phyloP scores from a whole-genome alignment of 2,329 filamentous ascomycete genomes.

The Hymenoscyphus linearis region DNA sequence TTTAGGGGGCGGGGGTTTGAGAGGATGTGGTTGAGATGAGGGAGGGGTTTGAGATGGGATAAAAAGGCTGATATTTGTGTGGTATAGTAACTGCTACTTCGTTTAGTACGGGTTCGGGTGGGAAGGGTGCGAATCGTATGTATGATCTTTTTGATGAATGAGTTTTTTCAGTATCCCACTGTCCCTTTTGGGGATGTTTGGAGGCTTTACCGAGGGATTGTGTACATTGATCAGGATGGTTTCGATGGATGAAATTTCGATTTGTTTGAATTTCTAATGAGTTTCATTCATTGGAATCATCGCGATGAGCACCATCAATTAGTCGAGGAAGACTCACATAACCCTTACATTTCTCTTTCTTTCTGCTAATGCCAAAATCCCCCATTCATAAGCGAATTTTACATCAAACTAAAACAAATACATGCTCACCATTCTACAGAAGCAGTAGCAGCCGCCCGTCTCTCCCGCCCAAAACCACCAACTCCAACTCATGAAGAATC shows the following conservation, averaged over 20 bases:
- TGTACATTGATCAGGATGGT: neutral
- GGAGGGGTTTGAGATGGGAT: too few relatives aligned
- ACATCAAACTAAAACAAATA: neutral
- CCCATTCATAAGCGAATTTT: neutral
- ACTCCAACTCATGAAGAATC: slow-evolving; percentile 16
- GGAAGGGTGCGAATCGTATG: slow-evolving; percentile 87
- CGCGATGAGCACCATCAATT: neutral
- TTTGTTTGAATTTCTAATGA: too few relatives aligned
- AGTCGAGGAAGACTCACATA: too few relatives aligned
- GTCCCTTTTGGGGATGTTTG: neutral
- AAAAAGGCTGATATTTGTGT: neutral
- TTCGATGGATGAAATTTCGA: too few relatives aligned
- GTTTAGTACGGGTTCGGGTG: slow-evolving; percentile 77
- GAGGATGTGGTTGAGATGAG: too few relatives aligned
- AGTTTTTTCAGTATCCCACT: neutral
- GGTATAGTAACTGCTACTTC: slow-evolving; percentile 58
- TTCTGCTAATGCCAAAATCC: neutral
- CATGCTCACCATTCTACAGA: neutral
- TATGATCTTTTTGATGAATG: neutral
- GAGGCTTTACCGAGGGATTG: neutral
- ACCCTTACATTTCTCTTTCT: too few relatives aligned
- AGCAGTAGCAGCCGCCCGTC: slow-evolving; percentile 79
- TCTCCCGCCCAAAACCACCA: slow-evolving; percentile 53
- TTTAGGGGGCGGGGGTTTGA: too few relatives aligned
- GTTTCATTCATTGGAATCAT: too few relatives aligned